Base-by-base conservation (phyloP, 225 moss, liverwort and hornwort genomes). In the Asterella californica region DNA sequence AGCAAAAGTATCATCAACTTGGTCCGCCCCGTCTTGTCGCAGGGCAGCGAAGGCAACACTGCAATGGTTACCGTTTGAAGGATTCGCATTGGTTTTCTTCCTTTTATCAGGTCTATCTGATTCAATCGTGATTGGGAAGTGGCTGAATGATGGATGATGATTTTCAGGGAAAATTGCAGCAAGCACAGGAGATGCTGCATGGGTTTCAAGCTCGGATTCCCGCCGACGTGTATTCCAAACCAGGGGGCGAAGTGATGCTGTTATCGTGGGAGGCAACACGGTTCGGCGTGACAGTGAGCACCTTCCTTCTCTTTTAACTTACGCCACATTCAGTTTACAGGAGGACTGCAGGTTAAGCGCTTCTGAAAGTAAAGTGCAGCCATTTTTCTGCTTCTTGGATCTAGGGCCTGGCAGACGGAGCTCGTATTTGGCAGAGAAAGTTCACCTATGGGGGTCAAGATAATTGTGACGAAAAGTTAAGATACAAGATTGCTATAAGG, bases 181-280 rank as follows among this genome's bases (percentile, higher is more conserved):
- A 83, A 97, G 91, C 81, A 89, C 88, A 74, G 94, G 94, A 18
- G 94, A 97, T 88, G 94, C 96, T 48, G 85, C 93, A 7, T 97
- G 96, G 96, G 96, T 97, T 36, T 94, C 96, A 50, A 91, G 94
- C 87, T 87, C 89, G 57, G 88, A 88, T 67, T 94, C 94, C 68
- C 90, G 96, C 61, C 82, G 91, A 77, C 88, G 88, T 17, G 96
- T 97, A 42, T 93, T 97, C 79, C 88, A 88, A 80, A 89, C 91
- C 67, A 90, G 94, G 81, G 96, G 91, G 46, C 87, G 84, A 78
- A 94, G 94, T 84, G 93, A 97, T 78, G 96, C 96, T 24, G 84
- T 97, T 77, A 87, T 97, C 12, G 96, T 97, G 66, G 96, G 96
- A 70, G 96, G 96, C 86, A 94, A 92, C 76, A 97, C 96, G 48